phyloP scores from a whole-genome alignment of 1,284 basidiomycete genomes.

The Rhodotorula sp. region DNA sequence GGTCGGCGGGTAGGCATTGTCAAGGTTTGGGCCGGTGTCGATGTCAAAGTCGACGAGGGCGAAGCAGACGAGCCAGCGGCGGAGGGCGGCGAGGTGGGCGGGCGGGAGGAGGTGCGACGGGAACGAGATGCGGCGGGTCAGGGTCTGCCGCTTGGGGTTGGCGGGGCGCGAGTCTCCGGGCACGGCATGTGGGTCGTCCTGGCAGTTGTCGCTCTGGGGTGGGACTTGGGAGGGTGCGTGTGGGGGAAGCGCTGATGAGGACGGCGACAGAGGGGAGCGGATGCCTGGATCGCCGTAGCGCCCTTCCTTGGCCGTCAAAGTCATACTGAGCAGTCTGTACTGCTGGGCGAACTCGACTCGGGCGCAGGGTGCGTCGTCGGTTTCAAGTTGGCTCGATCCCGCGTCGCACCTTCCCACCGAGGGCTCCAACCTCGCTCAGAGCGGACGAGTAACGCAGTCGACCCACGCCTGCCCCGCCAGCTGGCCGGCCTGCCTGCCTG shows the following conservation, averaged over 20 bases:
- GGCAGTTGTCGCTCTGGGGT: not conserved
- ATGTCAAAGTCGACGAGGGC: slow-evolving; percentile 85
- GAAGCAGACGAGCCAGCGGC: slow-evolving; percentile 75
- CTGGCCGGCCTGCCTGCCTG: too few species aligned
- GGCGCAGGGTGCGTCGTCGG: too few species aligned
- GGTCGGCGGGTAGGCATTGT: slow-evolving; percentile 13
- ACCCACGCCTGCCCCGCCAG: too few species aligned
- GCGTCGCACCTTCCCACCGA: too few species aligned
- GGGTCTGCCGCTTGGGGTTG: slow-evolving; percentile 1
- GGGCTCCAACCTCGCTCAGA: too few species aligned
- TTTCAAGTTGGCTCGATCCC: too few species aligned
- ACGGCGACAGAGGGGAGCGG: too few species aligned
- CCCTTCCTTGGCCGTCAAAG: too few species aligned
- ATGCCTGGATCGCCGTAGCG: too few species aligned
- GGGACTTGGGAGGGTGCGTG: not conserved
- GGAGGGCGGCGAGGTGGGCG: slow-evolving; percentile 60
- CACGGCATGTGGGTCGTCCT: not conserved
- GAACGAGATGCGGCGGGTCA: slow-evolving; percentile 31
- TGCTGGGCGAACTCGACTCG: too few species aligned
- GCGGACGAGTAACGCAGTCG: too few species aligned
- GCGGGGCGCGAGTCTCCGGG: not conserved
- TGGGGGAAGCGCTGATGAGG: not conserved
- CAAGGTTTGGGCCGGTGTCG: slow-evolving; percentile 54
- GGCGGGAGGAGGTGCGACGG: slow-evolving; percentile 53
- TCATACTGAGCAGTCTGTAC: too few species aligned